Evolutionary conservation across 2,329 filamentous ascomycete genomes (phyloP).

Genomic region (Fusarium torulosum): DNA sequence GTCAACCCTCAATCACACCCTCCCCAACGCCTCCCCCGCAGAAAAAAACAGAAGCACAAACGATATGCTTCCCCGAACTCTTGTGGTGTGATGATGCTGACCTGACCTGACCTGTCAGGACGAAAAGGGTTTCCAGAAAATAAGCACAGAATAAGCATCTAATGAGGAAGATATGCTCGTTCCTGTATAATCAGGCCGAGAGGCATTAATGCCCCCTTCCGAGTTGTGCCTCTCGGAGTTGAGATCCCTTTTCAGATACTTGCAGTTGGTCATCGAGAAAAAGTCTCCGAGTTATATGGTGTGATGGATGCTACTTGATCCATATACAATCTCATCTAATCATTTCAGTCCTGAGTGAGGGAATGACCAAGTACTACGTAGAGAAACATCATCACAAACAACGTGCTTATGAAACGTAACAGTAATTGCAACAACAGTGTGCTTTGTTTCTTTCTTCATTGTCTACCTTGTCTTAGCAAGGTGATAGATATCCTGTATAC

Average conservation of each 20-base stretch:
- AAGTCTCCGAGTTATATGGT: slow-evolving; percentile 9
- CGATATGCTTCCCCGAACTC: slow-evolving; percentile 1
- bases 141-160: slow-evolving; percentile 23
- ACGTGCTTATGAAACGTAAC: not conserved
- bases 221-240: slow-evolving; percentile 27
- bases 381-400: not conserved
- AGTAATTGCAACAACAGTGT: slow-evolving; percentile 3
- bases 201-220: slow-evolving; percentile 29
- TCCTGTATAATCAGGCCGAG: slow-evolving; percentile 14
- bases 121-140: slow-evolving; percentile 8
- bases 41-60: slow-evolving; percentile 1
- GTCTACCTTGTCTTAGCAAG: slow-evolving; percentile 25
- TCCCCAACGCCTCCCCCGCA: slow-evolving; percentile 19
- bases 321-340: not conserved
- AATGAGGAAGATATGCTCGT: slow-evolving; percentile 6
- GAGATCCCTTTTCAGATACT: slow-evolving; percentile 32
- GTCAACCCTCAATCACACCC: slow-evolving; percentile 25
- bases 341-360: not conserved
- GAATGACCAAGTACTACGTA: not conserved
- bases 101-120: slow-evolving; percentile 7
- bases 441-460: slow-evolving; percentile 15
- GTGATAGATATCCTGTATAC: slow-evolving; percentile 23
- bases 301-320: slow-evolving; percentile 7
- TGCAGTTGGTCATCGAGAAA: slow-evolving; percentile 12
- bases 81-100: slow-evolving; percentile 40